Evolutionary conservation across 2,329 filamentous ascomycete genomes (phyloP).

Genomic region (Nectriaceae sp.): DNA sequence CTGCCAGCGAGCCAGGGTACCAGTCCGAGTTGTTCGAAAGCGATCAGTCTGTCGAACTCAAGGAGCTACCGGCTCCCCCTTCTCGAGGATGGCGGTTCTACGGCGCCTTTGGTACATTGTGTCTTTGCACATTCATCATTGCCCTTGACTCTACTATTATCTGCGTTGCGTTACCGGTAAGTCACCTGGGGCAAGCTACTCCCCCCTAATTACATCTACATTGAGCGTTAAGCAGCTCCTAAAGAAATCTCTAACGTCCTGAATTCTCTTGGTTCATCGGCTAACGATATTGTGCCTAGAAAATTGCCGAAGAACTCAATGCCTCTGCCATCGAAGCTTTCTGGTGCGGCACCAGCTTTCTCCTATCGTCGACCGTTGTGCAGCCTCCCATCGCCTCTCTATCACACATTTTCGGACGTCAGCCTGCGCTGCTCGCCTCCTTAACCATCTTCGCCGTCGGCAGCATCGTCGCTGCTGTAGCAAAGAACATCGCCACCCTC

Average conservation of each 20-base stretch:
- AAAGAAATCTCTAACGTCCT: too few species aligned
- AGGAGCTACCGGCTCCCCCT: constrained; percentile 1
- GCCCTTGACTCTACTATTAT: constrained; percentile 28
- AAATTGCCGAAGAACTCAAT: constrained; percentile 24
- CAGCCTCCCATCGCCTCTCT: constrained; percentile 26
- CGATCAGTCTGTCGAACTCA: constrained; percentile 4
- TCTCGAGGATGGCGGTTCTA: constrained; percentile 21
- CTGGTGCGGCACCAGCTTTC: constrained; percentile 26
- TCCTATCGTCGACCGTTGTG: constrained; percentile 25
- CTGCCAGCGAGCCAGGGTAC: background rate
- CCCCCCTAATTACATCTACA: too few species aligned
- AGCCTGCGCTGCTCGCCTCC: constrained; percentile 19
- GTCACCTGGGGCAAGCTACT: background rate
- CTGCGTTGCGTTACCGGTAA: constrained; percentile 23
- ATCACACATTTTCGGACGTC: constrained; percentile 25
- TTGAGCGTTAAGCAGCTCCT: too few species aligned
- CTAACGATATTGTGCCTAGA: too few species aligned
- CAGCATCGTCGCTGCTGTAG: constrained; percentile 23
- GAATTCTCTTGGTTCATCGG: too few species aligned
- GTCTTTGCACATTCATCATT: constrained; percentile 24
- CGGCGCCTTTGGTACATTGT: constrained; percentile 24
- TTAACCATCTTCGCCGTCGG: constrained; percentile 19
- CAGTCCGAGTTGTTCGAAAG: background rate
- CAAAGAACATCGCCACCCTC: constrained; percentile 29
- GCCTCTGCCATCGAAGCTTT: constrained; percentile 25